Percentiles rank a stretch among this genome's conserved stretches.
phyloP scores from a whole-genome alignment of 1,284 basidiomycete species.

The Chalciporus sp. region DNA sequence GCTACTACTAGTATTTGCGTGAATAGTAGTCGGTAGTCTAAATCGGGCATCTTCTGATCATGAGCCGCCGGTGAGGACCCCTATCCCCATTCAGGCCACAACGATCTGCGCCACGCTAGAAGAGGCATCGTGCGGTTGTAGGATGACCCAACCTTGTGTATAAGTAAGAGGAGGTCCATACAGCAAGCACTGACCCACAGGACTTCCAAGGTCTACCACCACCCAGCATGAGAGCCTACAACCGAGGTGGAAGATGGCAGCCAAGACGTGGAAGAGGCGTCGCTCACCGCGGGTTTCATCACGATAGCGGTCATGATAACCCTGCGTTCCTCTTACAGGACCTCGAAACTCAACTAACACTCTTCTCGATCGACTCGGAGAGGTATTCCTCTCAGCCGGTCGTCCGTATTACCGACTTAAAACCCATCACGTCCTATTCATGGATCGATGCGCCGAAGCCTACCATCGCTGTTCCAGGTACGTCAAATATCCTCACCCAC shows the following conservation, averaged over 20 bases:
- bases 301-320: not conserved
- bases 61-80: not conserved
- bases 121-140: not conserved
- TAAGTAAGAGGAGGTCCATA: not conserved
- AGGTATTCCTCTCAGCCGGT: constrained; percentile 15
- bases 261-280: constrained; percentile 18
- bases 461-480: constrained; percentile 37
- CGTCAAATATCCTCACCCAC: not conserved
- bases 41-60: no score
- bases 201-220: not conserved
- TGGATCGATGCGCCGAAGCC: constrained; percentile 35
- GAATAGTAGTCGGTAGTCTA: no score
- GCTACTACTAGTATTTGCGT: no score
- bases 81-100: not conserved
- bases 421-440: constrained; percentile 36
- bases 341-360: constrained; percentile 21
- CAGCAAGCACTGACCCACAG: not conserved
- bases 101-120: constrained; percentile 8
- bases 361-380: constrained; percentile 16
- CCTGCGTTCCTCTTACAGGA: constrained; percentile 26
- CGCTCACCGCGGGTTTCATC: not conserved
- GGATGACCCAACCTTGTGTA: not conserved
- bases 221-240: constrained; percentile 26
- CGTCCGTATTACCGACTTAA: constrained; percentile 28
- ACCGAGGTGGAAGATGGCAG: constrained; percentile 7